Base-by-base conservation (phyloP, 345 rosid species). In the Passiflora organensis region DNA sequence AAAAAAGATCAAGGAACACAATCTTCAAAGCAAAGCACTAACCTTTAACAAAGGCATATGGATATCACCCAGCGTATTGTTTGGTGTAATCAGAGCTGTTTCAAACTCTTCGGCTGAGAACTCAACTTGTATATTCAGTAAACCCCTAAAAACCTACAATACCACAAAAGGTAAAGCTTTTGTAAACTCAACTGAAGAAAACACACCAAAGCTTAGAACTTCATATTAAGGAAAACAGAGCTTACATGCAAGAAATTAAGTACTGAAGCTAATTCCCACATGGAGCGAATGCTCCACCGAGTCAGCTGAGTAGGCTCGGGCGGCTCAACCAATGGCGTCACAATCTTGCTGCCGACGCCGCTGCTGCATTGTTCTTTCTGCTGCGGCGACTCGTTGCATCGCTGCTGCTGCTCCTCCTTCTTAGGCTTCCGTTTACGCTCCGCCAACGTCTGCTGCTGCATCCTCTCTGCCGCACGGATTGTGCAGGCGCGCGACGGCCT, bases 1-100 rank as follows among this genome's bases (percentile, higher is more conserved):
- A 36, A 39, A 51, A n/a, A n/a, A n/a, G n/a, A n/a, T 42, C 2
- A n/a, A 55, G 53, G 25, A 39, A 45, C 12, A 44, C 12, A 13
- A 62, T 56, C 2, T 45, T 50, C 20, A 60, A 55, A 50, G 10
- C 6, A 60, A 72, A 75, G 70, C 59, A 70, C 83, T 58, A 72
- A 94, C 99, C 99, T 89, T 94, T 73, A 94, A 70, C 55, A 94
- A 71, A 60, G 99, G 99, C 72, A 87, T 89, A 48, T 94, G 99
- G 21, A 94, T 89, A 60, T 80, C 95, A 48, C 86, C 82, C 71
- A 94, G 72, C 63, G 99, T 94, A 60, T 87, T 87, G 72, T 94
- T 94, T 2, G 97, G 99, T 10, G 77, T 66, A 41, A 89, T 67
- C 74, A 94, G 59, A 21, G 99, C 96, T 28, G 99, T 89, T 60